A percentile compares a stretch with the other conserved stretches of the same genome.
These are phyloP conservation scores for Agrocybe praecox DNA, from an alignment of 768 basidiomycete species.

Conservation along the genomic window DNA sequence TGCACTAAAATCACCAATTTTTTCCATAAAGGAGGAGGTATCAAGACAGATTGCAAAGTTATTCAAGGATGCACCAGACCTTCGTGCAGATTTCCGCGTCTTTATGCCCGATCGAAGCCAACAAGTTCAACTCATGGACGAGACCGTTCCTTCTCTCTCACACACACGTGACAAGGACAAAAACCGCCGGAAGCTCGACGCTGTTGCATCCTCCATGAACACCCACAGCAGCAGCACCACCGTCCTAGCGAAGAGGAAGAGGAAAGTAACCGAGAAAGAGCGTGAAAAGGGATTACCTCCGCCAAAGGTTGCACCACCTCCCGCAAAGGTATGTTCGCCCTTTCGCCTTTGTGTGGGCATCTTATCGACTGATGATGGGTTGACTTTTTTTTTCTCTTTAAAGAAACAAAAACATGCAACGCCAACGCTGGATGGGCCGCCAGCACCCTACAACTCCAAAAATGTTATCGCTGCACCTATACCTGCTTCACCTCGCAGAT, in stretches of 20 bases:
- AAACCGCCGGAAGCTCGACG: slow-evolving; percentile 49
- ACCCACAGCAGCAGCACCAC: slow-evolving; percentile 27
- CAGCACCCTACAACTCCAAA: slow-evolving; percentile 38
- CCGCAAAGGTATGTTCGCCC: slow-evolving; percentile 38
- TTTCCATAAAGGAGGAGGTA: slow-evolving; percentile 56
- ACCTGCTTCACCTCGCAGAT: slow-evolving; percentile 37
- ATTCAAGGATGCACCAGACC: slow-evolving; percentile 76
- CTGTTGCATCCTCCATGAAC: slow-evolving; percentile 31
- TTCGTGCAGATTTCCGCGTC: slow-evolving; percentile 71
- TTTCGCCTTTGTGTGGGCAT: slow-evolving; percentile 5
- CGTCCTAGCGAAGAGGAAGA: slow-evolving; percentile 71
- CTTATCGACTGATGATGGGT: slow-evolving; percentile 11
- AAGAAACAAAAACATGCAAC: slow-evolving; percentile 41
- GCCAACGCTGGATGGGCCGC: slow-evolving; percentile 38
- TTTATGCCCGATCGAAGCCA: slow-evolving; percentile 72
- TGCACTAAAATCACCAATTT: not conserved
- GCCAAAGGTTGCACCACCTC: slow-evolving; percentile 30
- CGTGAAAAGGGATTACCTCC: slow-evolving; percentile 35
- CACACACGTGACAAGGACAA: slow-evolving; percentile 42
- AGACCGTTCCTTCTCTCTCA: slow-evolving; percentile 31
- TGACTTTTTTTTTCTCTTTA: slow-evolving; percentile 12
- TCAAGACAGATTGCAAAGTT: slow-evolving; percentile 66
- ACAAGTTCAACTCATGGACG: slow-evolving; percentile 50
- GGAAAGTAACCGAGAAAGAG: slow-evolving; percentile 58
- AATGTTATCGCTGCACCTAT: slow-evolving; percentile 21